Evolutionary conservation across 257 asterid species (phyloP).

Genomic region (Scutellaria barbata): DNA sequence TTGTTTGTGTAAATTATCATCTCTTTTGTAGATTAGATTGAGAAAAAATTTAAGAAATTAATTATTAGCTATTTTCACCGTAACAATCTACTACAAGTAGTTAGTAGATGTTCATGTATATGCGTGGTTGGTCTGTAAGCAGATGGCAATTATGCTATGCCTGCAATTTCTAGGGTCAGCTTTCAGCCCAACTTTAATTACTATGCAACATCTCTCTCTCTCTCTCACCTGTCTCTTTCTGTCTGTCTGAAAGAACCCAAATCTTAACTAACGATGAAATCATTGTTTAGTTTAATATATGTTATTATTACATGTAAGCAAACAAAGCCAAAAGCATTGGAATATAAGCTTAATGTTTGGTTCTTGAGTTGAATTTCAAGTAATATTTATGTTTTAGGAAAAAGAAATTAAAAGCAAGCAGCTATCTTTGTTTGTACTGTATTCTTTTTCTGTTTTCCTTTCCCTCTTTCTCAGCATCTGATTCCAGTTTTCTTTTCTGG

Average conservation of each 20-base stretch:
- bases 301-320: constrained; percentile 11
- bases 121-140: constrained; percentile 40
- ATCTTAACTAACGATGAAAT: constrained; percentile 32
- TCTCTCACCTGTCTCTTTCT: constrained; percentile 37
- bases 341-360: neutral
- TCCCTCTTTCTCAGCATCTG: constrained; percentile 41
- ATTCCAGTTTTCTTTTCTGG: constrained; percentile 29
- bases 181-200: constrained; percentile 41
- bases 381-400: neutral
- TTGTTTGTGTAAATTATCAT: neutral
- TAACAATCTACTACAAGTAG: neutral
- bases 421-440: neutral
- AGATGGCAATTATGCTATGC: constrained; percentile 36
- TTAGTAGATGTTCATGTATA: constrained; percentile 16
- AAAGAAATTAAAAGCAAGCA: constrained; percentile 31
- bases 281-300: constrained; percentile 6
- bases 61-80: too few relatives aligned
- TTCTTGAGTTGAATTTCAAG: constrained; percentile 5
- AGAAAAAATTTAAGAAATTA: neutral
- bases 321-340: constrained; percentile 6
- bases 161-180: constrained; percentile 46
- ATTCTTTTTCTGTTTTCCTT: neutral
- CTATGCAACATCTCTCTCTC: constrained; percentile 4
- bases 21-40: neutral
- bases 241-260: constrained; percentile 33